Base-by-base conservation (phyloP, 1,284 basidiomycete species). In the Agaricales sp. region DNA sequence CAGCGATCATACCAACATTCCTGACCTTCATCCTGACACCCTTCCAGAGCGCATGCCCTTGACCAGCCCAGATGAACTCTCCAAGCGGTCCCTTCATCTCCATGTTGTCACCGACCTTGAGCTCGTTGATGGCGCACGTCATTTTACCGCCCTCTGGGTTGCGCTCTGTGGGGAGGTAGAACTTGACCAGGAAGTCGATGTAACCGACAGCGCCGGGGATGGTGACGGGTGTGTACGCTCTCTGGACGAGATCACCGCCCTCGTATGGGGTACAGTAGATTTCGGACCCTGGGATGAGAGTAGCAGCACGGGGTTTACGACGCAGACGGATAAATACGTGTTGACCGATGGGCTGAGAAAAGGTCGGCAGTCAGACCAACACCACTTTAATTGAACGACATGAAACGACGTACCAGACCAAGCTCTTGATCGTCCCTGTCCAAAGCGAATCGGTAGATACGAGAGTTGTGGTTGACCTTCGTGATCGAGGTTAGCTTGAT, bases 61-160 rank as follows among this genome's bases (percentile, higher is more conserved):
- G 54, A 0, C 78, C 77, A 3, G 68, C 59, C 71, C 77, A 82
- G 13, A 69, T 60, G 59, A 84, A 83, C 1, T 70, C 71, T 0
- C 82, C 82, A 2, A 82, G 61, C 0, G 82, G 82, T 0, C 82
- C 82, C 57, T 82, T 84, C 47, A 83, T 56, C 53, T 83, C 78
- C n/a, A 81, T 61, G 2, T 41, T 54, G 46, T 80, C 77, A 4
- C 73, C 78, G 2, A 75, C 54, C 6, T 59, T 51, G 2, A 85
- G 68, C 52, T 71, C 66, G 45, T 74, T 61, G 53, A 84, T 71
- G 1, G 69, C 72, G 24, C 65, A 66, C 1, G 78, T 73, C 77
- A 82, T 81, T 53, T 71, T 73, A 2, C 82, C 81, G 13, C 80
- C 79, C 4, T 54, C 51, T 0, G 70, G 72, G 51, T 64, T 72